phyloP scores from a whole-genome alignment of 441 rosid species.

The Gossypium trilobum region DNA sequence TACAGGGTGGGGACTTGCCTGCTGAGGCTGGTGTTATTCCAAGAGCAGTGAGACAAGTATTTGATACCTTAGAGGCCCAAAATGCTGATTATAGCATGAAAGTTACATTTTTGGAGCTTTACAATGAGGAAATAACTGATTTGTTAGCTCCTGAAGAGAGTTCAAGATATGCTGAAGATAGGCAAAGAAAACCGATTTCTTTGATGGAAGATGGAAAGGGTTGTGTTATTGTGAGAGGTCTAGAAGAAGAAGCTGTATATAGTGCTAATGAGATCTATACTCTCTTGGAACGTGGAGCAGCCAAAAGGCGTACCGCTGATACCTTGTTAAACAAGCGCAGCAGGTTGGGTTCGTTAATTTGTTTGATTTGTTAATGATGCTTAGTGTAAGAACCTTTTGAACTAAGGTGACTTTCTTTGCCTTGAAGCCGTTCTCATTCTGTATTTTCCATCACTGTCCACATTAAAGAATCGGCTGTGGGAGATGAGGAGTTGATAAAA shows the following conservation, averaged over 20 bases:
- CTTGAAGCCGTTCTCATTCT: constrained; percentile 81
- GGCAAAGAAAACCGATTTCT: constrained; percentile 69
- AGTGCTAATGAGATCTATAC: constrained; percentile 79
- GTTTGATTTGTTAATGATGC: neutral
- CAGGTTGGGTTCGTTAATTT: constrained; percentile 32
- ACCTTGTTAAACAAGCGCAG: constrained; percentile 81
- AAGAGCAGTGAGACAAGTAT: constrained; percentile 76
- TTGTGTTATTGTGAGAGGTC: constrained; percentile 77
- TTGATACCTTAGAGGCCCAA: constrained; percentile 70
- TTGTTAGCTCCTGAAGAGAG: constrained; percentile 64
- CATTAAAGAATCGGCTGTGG: constrained; percentile 69
- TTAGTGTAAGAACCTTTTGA: neutral
- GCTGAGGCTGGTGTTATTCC: constrained; percentile 94
- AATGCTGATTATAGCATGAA: constrained; percentile 87
- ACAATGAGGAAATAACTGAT: constrained; percentile 88
- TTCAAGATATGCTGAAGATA: constrained; percentile 49
- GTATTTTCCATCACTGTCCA: constrained; percentile 74
- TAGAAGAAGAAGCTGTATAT: constrained; percentile 81
- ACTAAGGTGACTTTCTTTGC: constrained; percentile 7
- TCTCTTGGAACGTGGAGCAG: constrained; percentile 72
- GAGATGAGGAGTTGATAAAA: constrained; percentile 78
- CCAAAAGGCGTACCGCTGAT: constrained; percentile 78
- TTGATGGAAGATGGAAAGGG: constrained; percentile 92
- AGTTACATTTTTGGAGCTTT: constrained; percentile 82
- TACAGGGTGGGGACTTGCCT: constrained; percentile 79